These are phyloP conservation scores for Quercus cerris DNA, from an alignment of 306 rosid genomes.

Conservation along the genomic window DNA sequence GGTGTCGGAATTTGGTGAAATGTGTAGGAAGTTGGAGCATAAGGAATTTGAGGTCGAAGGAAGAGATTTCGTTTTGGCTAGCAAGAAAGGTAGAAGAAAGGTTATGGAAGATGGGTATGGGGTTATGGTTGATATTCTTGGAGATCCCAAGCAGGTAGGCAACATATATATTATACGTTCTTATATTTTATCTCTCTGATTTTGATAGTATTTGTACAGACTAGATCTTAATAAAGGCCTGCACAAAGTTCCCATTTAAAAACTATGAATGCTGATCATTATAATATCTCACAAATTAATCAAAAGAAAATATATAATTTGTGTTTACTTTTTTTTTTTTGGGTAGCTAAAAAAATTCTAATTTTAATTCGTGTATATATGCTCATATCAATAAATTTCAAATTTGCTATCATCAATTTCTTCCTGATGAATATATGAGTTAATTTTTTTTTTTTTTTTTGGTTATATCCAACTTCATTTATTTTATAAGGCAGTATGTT, in stretches of 20 bases:
- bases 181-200: too few relatives aligned
- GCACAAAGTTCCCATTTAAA: neutral
- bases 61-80: constrained; percentile 31
- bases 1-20: constrained; percentile 6
- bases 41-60: constrained; percentile 34
- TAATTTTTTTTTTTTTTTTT: neutral
- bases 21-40: constrained; percentile 17
- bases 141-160: constrained; percentile 39
- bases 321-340: too few relatives aligned
- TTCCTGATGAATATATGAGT: too few relatives aligned
- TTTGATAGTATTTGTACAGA: too few relatives aligned
- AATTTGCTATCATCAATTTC: too few relatives aligned
- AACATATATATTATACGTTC: neutral
- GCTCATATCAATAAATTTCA: too few relatives aligned
- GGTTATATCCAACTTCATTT: neutral
- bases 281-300: neutral
- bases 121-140: constrained; percentile 28
- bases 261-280: neutral
- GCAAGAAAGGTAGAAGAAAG: constrained; percentile 39
- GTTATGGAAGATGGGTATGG: constrained; percentile 37
- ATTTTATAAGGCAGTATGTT: neutral
- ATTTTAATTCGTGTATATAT: too few relatives aligned
- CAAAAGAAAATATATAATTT: neutral
- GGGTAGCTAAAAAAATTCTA: too few relatives aligned
- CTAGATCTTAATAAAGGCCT: too few relatives aligned